Evolutionary conservation across 805 yeast genomes (phyloP), one percentile per base, ranked within the genome.

Genomic region (Candida krabiensis): DNA sequence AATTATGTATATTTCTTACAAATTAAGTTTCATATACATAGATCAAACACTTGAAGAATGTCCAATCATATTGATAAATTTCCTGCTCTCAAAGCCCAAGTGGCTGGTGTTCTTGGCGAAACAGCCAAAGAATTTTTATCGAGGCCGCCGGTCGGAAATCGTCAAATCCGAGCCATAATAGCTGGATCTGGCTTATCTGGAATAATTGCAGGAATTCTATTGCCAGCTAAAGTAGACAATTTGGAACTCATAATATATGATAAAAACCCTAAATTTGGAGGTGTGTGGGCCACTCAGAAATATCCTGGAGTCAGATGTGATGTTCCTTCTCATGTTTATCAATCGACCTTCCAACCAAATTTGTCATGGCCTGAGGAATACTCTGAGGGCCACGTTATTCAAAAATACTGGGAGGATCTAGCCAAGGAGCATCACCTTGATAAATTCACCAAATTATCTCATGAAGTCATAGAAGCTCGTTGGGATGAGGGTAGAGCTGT

Each of bases 341-440:
- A 27, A n/a, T 27, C 30, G 13, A 27, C 30, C 9, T 27, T 27
- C 14, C 9, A 27, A n/a, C 30, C 30, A 9, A 27, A 9, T 8
- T 9, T 27, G n/a, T 13, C 12, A 8, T 27, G 30, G 30, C 30
- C 30, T 9, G 30, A 27, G 14, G 30, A 27, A 27, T 27, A n/a
- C 14, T 27, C 30, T 9, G 30, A 27, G 30, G 30, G 30, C 30
- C 30, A 27, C 14, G 30, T 27, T n/a, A 27, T 27, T n/a, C 30
- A 27, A 27, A 27, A 13, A n/a, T 27, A 27, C 13, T 27, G 30
- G 30, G 30, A 27, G 30, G 14, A 27, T 27, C 16, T 27, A 9
- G 9, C 30, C 30, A 27, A 27, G 14, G 13, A 9, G 12, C 13
- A 27, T 27, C 13, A 13, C 8, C 16, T 27, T 9, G 30, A 27